These are phyloP conservation scores for Trypanosomatidae sp. DNA, from an alignment of 208 protist genomes.

Conservation along the genomic window DNA sequence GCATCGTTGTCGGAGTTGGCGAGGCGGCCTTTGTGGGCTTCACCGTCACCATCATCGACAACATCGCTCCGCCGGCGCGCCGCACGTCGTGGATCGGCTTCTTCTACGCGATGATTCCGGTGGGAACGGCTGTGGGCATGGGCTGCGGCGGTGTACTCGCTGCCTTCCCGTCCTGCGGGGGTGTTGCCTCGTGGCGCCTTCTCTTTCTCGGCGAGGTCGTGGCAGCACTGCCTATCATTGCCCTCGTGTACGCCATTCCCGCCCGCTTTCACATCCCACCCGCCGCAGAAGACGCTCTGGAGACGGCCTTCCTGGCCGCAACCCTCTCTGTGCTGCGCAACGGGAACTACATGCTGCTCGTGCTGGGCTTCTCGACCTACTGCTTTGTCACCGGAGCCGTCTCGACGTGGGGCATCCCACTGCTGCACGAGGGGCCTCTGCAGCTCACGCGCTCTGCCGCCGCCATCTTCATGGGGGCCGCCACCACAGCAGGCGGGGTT, in stretches of 20 bases:
- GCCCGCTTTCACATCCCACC: slow-evolving; percentile 11
- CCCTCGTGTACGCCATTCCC: slow-evolving; percentile 39
- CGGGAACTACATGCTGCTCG: slow-evolving; percentile 60
- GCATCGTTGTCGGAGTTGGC: slow-evolving; percentile 71
- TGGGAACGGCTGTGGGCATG: slow-evolving; percentile 81
- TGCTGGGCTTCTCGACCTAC: slow-evolving; percentile 79
- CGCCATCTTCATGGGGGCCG: slow-evolving; percentile 54
- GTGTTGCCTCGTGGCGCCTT: slow-evolving; percentile 44
- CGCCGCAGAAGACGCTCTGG: not conserved
- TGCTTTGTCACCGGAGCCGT: slow-evolving; percentile 83
- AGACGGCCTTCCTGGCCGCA: slow-evolving; percentile 17
- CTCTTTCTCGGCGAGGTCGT: slow-evolving; percentile 56
- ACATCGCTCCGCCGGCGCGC: slow-evolving; percentile 52
- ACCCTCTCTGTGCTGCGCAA: slow-evolving; percentile 40
- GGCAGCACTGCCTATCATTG: slow-evolving; percentile 39
- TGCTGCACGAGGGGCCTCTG: slow-evolving; percentile 71
- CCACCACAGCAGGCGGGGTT: slow-evolving; percentile 60
- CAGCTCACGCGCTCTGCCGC: slow-evolving; percentile 34
- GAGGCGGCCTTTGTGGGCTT: slow-evolving; percentile 86
- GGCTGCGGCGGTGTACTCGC: slow-evolving; percentile 58
- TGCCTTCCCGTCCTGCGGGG: slow-evolving; percentile 3
- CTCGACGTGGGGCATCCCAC: slow-evolving; percentile 76
- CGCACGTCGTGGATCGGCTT: slow-evolving; percentile 87
- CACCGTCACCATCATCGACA: slow-evolving; percentile 79
- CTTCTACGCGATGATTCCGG: slow-evolving; percentile 71